phyloP scores from a whole-genome alignment of 768 basidiomycete genomes.

The Pleurotus tuber-regium region DNA sequence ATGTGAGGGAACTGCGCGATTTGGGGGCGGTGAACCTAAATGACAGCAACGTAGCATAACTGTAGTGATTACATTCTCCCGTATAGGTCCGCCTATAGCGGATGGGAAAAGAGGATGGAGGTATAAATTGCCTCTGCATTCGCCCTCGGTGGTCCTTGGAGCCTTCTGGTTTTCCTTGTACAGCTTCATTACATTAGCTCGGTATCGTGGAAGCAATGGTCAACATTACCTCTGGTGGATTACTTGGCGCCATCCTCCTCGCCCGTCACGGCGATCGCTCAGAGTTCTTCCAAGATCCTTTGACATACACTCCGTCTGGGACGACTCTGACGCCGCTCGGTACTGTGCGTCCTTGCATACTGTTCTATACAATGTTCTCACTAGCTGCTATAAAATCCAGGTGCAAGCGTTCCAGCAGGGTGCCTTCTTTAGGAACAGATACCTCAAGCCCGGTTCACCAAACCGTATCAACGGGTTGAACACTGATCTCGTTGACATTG shows the following conservation, averaged over 20 bases:
- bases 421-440: conserved; percentile 32
- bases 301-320: conserved; percentile 8
- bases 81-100: background rate
- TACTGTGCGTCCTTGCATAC: background rate
- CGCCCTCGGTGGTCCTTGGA: background rate
- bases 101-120: background rate
- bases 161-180: background rate
- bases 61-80: background rate
- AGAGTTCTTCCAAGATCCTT: conserved; percentile 12
- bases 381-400: background rate
- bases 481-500: conserved; percentile 28
- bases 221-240: conserved; percentile 1
- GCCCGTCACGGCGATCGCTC: conserved; percentile 12
- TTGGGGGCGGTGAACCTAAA: too few relatives aligned
- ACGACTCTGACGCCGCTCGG: conserved; percentile 11
- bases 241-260: conserved; percentile 10
- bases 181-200: background rate
- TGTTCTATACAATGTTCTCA: background rate
- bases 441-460: conserved; percentile 35
- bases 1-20: too few relatives aligned
- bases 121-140: background rate
- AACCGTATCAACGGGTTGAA: conserved; percentile 36
- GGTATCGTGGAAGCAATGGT: background rate
- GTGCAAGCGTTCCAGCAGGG: conserved; percentile 24
- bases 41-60: conserved; percentile 1